phyloP scores from a whole-genome alignment of 345 rosid genomes.

The Eucalyptus tenuipes region DNA sequence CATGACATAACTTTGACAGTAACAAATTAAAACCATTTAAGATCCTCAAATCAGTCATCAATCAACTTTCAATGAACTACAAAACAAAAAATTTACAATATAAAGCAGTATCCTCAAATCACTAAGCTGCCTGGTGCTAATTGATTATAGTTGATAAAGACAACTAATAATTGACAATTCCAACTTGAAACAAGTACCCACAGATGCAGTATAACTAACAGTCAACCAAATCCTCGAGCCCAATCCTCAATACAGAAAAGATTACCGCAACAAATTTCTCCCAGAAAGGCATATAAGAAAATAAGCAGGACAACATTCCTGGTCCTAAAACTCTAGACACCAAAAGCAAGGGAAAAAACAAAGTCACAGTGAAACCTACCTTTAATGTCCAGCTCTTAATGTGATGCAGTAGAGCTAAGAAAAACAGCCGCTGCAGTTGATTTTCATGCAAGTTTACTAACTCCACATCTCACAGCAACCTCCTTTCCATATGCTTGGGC shows the following conservation, averaged over 20 bases:
- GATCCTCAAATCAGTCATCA: not conserved
- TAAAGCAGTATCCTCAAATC: not conserved
- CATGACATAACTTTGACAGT: not conserved
- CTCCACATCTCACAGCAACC: not conserved
- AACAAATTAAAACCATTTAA: not conserved
- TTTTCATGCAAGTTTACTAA: not conserved
- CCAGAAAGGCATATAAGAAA: not conserved
- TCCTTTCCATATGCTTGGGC: not conserved
- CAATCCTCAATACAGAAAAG: not conserved
- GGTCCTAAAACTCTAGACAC: not conserved
- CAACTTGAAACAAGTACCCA: not conserved
- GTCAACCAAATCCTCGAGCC: not conserved
- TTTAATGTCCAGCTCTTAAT: not conserved
- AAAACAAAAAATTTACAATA: not conserved
- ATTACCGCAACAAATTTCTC: not conserved
- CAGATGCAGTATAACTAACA: not conserved
- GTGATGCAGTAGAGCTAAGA: not conserved
- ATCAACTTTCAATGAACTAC: not conserved
- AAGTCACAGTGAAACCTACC: not conserved
- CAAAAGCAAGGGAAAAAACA: not conserved
- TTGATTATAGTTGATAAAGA: not conserved
- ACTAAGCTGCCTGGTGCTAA: not conserved
- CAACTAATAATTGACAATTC: not conserved
- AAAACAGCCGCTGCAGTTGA: not conserved
- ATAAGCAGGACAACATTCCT: not conserved